phyloP scores from a whole-genome alignment of 2,329 filamentous ascomycete species.

The Colletotrichum abscissum region DNA sequence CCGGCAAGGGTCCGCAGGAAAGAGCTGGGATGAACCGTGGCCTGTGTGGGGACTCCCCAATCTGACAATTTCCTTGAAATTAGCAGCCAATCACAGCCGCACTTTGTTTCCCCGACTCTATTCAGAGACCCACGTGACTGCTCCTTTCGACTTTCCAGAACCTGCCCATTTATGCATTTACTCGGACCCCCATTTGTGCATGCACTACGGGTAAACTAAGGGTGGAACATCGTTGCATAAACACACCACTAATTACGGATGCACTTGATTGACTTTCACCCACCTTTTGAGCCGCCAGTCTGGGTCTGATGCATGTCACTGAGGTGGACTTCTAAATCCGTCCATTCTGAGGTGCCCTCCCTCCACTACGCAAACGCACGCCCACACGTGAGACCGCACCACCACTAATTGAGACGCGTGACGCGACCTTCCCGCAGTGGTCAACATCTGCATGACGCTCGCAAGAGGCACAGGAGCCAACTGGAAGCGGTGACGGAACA shows the following conservation, averaged over 20 bases:
- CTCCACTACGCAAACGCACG: not conserved
- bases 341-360: not conserved
- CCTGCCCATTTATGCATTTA: not conserved
- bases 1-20: conserved; percentile 35
- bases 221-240: not conserved
- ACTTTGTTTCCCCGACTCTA: conserved; percentile 26
- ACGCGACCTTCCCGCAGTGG: conserved; percentile 14
- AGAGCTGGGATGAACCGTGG: conserved; percentile 37
- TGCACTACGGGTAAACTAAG: not conserved
- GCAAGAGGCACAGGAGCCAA: conserved; percentile 18
- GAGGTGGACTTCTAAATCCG: not conserved
- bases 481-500: not conserved
- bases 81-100: conserved; percentile 39
- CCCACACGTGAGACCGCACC: not conserved
- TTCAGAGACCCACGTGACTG: conserved; percentile 44
- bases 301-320: not conserved
- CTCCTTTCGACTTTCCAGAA: not conserved
- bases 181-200: not conserved
- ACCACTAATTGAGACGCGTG: conserved; percentile 20
- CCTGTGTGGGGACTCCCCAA: conserved; percentile 35
- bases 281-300: not conserved
- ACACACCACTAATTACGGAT: not conserved
- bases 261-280: not conserved
- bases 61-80: conserved; percentile 42
- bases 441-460: conserved; percentile 22